Percentiles rank a stretch among this genome's conserved stretches.
phyloP scores from a whole-genome alignment of 2,329 filamentous ascomycete species.

The Teratosphaeria destructans region DNA sequence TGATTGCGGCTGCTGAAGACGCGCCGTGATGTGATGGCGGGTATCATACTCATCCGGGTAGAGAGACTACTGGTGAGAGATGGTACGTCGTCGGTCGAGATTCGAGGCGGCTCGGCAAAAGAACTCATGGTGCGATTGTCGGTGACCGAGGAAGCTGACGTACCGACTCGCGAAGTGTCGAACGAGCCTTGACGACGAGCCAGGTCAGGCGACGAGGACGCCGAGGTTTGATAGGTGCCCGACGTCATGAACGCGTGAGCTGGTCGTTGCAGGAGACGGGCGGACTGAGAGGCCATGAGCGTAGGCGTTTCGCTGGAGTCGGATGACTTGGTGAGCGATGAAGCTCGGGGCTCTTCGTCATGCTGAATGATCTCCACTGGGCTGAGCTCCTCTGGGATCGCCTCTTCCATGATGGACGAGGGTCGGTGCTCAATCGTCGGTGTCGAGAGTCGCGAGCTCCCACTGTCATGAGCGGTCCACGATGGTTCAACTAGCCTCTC shows the following conservation, averaged over 20 bases:
- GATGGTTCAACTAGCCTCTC: conserved; percentile 16
- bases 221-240: conserved; percentile 49
- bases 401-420: conserved; percentile 24
- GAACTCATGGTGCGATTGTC: conserved; percentile 64
- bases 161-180: conserved; percentile 62
- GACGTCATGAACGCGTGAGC: conserved; percentile 51
- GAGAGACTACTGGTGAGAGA: conserved; percentile 68
- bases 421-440: conserved; percentile 15
- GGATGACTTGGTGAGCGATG: conserved; percentile 40
- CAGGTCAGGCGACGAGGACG: conserved; percentile 54
- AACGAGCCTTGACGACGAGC: conserved; percentile 53
- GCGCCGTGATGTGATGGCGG: conserved; percentile 29
- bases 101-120: conserved; percentile 57
- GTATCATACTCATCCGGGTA: conserved; percentile 61
- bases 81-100: conserved; percentile 64
- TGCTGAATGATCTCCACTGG: conserved; percentile 36
- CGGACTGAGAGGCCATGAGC: conserved; percentile 25
- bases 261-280: conserved; percentile 28
- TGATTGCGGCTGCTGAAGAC: conserved; percentile 26
- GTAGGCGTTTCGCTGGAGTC: conserved; percentile 36
- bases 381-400: conserved; percentile 26
- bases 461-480: conserved; percentile 9
- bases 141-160: conserved; percentile 61
- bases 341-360: conserved; percentile 38
- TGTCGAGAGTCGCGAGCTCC: conserved; percentile 14